Percentiles rank a stretch among this genome's conserved stretches.
Conservation (phyloP, 371 early-diverging fungal genomes). For the Catenaria anguillulae region DNA sequence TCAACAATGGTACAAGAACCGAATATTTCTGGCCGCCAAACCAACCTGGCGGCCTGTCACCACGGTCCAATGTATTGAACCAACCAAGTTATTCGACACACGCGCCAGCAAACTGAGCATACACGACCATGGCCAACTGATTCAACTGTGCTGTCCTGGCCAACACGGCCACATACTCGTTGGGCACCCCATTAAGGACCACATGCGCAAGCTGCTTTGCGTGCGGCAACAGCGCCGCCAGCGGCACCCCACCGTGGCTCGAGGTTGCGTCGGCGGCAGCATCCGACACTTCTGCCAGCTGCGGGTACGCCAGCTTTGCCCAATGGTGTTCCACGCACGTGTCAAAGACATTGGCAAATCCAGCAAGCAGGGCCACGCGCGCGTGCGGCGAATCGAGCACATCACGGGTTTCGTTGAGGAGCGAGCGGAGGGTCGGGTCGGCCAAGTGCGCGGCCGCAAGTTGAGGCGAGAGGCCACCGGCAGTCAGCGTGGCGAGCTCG, state of each 20-base stretch:
- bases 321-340: not conserved
- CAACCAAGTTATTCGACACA: not conserved
- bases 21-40: too few species aligned
- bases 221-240: constrained; percentile 60
- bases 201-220: constrained; percentile 59
- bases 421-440: constrained; percentile 31
- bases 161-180: constrained; percentile 54
- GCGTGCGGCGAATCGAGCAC: constrained; percentile 62
- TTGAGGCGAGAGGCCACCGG: constrained; percentile 27
- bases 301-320: not conserved
- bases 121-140: not conserved
- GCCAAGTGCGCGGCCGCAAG: constrained; percentile 21
- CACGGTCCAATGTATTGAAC: too few species aligned
- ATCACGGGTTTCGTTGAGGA: constrained; percentile 68
- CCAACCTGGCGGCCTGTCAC: too few species aligned
- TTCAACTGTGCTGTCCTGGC: not conserved
- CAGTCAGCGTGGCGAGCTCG: constrained; percentile 40
- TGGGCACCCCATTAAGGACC: constrained; percentile 64
- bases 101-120: not conserved
- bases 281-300: not conserved
- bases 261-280: constrained; percentile 7
- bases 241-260: constrained; percentile 26
- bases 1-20: too few species aligned
- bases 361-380: constrained; percentile 25
- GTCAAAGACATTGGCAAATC: constrained; percentile 24